Evolutionary conservation across 306 rosid species (phyloP).

Genomic region (Fragaria vesca): DNA sequence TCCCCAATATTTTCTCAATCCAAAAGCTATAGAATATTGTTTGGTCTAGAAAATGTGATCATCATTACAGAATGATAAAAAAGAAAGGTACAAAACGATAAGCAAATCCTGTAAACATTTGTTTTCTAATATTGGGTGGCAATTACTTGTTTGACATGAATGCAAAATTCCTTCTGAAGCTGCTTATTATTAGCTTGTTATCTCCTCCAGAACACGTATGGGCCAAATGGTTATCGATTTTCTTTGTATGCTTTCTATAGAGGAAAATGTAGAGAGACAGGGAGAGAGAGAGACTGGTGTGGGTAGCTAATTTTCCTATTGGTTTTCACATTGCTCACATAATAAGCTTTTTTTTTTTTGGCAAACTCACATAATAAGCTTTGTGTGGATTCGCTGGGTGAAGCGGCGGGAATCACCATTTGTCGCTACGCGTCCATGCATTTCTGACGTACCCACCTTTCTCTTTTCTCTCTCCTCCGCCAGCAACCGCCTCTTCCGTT

Average conservation of each 20-base stretch:
- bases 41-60: background rate
- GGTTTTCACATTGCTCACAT: background rate
- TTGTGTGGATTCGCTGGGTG: constrained; percentile 35
- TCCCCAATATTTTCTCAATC: background rate
- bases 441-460: constrained; percentile 16
- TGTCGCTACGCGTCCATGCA: constrained; percentile 36
- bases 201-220: background rate
- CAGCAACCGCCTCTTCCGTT: constrained; percentile 18
- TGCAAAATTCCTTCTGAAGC: background rate
- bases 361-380: constrained; percentile 20
- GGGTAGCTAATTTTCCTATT: background rate
- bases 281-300: background rate
- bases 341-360: too few species aligned
- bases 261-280: background rate
- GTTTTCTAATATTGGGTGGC: background rate
- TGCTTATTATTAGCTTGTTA: background rate
- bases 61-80: background rate
- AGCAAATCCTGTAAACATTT: too few species aligned
- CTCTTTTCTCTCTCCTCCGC: constrained; percentile 3
- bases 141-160: background rate
- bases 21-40: background rate
- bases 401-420: constrained; percentile 37
- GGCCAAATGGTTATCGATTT: background rate
- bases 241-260: background rate
- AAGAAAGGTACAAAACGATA: background rate